phyloP scores from a whole-genome alignment of 2,329 filamentous ascomycete species.

The Torrubiellomyces zombiae region DNA sequence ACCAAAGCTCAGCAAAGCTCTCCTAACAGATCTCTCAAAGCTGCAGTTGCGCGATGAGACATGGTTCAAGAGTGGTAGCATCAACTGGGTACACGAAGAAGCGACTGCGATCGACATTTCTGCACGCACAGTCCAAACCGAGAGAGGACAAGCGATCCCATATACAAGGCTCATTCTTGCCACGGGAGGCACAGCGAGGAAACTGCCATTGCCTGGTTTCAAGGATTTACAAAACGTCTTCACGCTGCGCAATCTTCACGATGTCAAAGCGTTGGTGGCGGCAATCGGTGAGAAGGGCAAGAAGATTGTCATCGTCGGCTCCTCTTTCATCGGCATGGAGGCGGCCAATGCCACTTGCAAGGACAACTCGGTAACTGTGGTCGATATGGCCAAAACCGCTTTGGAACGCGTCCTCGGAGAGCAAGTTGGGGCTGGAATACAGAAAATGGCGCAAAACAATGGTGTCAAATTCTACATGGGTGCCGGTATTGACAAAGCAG shows the following conservation, averaged over 20 bases:
- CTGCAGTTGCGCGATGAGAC: slow-evolving; percentile 58
- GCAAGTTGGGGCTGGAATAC: slow-evolving; percentile 66
- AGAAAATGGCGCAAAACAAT: slow-evolving; percentile 62
- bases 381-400: slow-evolving; percentile 77
- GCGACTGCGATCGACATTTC: slow-evolving; percentile 65
- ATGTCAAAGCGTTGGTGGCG: slow-evolving; percentile 59
- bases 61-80: slow-evolving; percentile 52
- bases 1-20: slow-evolving; percentile 86
- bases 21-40: slow-evolving; percentile 67
- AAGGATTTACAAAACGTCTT: slow-evolving; percentile 81
- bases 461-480: slow-evolving; percentile 79
- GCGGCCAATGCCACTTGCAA: slow-evolving; percentile 69
- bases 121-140: slow-evolving; percentile 56
- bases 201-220: slow-evolving; percentile 68
- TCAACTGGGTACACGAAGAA: slow-evolving; percentile 42
- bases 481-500: slow-evolving; percentile 68
- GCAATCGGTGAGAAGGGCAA: slow-evolving; percentile 73
- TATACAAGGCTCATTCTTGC: slow-evolving; percentile 87
- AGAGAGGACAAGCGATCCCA: slow-evolving; percentile 48
- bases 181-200: slow-evolving; percentile 64
- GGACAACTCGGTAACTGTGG: slow-evolving; percentile 68
- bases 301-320: slow-evolving; percentile 84
- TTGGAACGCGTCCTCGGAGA: slow-evolving; percentile 75
- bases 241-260: slow-evolving; percentile 58
- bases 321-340: slow-evolving; percentile 97